Evolutionary conservation across 164 flowering plant genomes (phyloP).

Genomic region (Pachysandra terminalis): DNA sequence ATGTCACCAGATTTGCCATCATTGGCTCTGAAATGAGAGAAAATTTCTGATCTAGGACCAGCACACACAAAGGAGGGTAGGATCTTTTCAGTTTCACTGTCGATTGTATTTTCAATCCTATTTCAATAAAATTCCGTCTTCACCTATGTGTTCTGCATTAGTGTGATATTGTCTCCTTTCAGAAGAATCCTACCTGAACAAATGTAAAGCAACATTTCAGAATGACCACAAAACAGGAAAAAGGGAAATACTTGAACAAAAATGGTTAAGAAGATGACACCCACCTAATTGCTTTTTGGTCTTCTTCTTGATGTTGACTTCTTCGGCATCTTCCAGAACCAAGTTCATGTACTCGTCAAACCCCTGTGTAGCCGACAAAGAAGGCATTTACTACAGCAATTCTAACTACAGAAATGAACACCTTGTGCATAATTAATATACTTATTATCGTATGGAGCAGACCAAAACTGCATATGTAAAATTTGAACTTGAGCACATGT

Average conservation of each 20-base stretch:
- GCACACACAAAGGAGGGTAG: too few species aligned
- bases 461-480: too few species aligned
- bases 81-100: too few species aligned
- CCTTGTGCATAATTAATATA: background rate
- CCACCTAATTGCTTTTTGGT: constrained; percentile 55
- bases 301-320: constrained; percentile 69
- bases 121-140: background rate
- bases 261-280: background rate
- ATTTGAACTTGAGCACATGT: too few species aligned
- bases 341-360: constrained; percentile 97
- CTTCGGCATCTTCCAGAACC: constrained; percentile 91
- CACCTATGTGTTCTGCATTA: constrained; percentile 73
- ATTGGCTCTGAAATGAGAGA: too few species aligned
- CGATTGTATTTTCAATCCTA: too few species aligned
- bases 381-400: background rate
- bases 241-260: background rate
- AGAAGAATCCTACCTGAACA: constrained; percentile 68
- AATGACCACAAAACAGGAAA: background rate
- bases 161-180: constrained; percentile 71
- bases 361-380: constrained; percentile 37
- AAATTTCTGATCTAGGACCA: too few species aligned
- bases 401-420: background rate
- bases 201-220: background rate
- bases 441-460: too few species aligned
- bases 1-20: too few species aligned